A percentile compares a stretch with the other conserved stretches of the same genome.
phyloP scores from a whole-genome alignment of 352 stramenopile species.

The Aphanomyces stellatus region DNA sequence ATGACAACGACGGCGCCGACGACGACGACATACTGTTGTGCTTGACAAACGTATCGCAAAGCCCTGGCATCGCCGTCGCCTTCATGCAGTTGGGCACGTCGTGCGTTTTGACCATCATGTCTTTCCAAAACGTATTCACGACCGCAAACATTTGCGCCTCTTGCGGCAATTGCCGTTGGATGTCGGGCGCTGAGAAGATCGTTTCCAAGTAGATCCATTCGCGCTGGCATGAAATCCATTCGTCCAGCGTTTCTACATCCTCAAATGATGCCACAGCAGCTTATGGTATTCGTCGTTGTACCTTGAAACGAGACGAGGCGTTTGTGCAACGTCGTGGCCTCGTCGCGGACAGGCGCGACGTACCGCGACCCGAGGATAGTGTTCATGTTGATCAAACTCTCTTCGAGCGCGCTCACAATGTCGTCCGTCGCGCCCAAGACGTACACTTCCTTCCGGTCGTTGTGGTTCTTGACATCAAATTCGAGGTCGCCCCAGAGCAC shows the following conservation, averaged over 20 bases:
- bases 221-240: constrained; percentile 67
- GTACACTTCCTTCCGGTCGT: constrained; percentile 84
- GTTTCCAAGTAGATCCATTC: constrained; percentile 80
- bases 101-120: constrained; percentile 53
- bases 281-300: constrained; percentile 10
- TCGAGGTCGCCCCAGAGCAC: constrained; percentile 71
- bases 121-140: constrained; percentile 76
- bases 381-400: constrained; percentile 86
- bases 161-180: constrained; percentile 70
- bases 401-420: constrained; percentile 76
- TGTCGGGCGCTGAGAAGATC: constrained; percentile 75
- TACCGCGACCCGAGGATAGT: constrained; percentile 86
- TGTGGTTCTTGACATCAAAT: constrained; percentile 86
- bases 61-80: constrained; percentile 36
- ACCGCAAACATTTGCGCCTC: constrained; percentile 47
- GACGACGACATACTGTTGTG: constrained; percentile 34
- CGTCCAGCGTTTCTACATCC: constrained; percentile 49
- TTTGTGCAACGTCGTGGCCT: constrained; percentile 55
- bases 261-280: not conserved
- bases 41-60: constrained; percentile 55
- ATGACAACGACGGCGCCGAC: not conserved
- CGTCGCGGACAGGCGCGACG: constrained; percentile 66
- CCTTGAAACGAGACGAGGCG: constrained; percentile 60
- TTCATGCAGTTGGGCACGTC: constrained; percentile 62
- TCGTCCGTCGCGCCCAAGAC: constrained; percentile 72